Evolutionary conservation across 2,329 filamentous ascomycete species (phyloP), one percentile per base, ranked within the genome.

Genomic region (Aspergillus puulaauensis): DNA sequence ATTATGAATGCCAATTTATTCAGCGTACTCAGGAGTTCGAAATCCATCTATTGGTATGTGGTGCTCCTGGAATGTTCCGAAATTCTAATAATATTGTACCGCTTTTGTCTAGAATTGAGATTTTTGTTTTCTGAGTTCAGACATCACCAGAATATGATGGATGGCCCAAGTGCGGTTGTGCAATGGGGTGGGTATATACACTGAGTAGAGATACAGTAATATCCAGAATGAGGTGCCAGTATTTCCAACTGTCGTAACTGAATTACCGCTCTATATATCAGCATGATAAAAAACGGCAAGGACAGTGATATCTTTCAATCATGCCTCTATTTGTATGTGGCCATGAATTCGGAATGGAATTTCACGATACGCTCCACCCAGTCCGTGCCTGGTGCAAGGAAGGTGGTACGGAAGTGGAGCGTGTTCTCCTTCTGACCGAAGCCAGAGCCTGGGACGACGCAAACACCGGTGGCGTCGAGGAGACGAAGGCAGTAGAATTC

Each of bases 371-470:
- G 84, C 50, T 88, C 86, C 6, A 96, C 88, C 95, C 95, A 99
- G 68, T 96, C 93, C 1, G 93, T 98, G 14, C 95, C 95, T 0
- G 95, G 95, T 0, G 95, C 93, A 41, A 99, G 80, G 83, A 99
- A 99, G 1, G 95, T 99, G 4, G 95, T 99, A 61, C 95, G 83
- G 83, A 99, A 96, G 80, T 99, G 95, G 70, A 95, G 81, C 0
- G 90, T 95, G 68, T 88, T 89, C 69, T 95, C 90, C 78, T 89
- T 93, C 81, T 99, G 95, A 6, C 95, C 95, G 72, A 99, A 99
- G 1, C 95, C 95, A 57, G 86, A 89, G 45, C 95, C 95, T 1
- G 95, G 89, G 2, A 99, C 92, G 54, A 97, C 90, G 69, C 95
- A 99, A 57, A 99, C 89, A 60, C 95, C 95, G 0, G 95, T 99